phyloP scores from a whole-genome alignment of 140 eudicot genomes.

The Oenanthe javanica region DNA sequence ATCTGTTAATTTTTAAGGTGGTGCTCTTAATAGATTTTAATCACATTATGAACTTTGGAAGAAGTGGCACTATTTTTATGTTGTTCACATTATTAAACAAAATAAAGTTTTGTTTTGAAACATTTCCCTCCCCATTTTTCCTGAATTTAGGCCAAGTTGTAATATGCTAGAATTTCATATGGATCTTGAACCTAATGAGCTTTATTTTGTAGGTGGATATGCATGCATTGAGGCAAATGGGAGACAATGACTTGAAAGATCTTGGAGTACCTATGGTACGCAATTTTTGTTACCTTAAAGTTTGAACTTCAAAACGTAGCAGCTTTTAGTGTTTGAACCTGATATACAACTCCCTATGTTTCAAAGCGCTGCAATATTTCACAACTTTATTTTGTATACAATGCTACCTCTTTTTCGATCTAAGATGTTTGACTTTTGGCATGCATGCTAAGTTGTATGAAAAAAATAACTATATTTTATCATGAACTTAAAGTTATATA shows the following conservation, averaged over 20 bases:
- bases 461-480: background rate
- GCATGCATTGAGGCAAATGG: slow-evolving; percentile 83
- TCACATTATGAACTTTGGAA: background rate
- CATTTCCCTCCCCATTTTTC: background rate
- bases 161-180: background rate
- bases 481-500: background rate
- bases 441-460: background rate
- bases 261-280: slow-evolving; percentile 95
- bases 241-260: slow-evolving; percentile 80
- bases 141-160: background rate
- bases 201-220: slow-evolving; percentile 63
- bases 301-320: background rate
- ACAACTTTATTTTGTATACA: background rate
- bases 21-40: background rate
- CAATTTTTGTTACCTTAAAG: background rate
- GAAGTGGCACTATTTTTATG: background rate
- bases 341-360: background rate
- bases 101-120: background rate
- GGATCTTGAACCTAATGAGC: background rate
- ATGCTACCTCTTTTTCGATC: background rate
- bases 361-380: background rate
- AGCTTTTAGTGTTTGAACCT: background rate
- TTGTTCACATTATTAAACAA: background rate
- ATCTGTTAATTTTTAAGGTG: background rate
- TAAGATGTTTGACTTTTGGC: background rate